Conservation (phyloP, 1,284 basidiomycete genomes). For the Malassezia sympodialis region DNA sequence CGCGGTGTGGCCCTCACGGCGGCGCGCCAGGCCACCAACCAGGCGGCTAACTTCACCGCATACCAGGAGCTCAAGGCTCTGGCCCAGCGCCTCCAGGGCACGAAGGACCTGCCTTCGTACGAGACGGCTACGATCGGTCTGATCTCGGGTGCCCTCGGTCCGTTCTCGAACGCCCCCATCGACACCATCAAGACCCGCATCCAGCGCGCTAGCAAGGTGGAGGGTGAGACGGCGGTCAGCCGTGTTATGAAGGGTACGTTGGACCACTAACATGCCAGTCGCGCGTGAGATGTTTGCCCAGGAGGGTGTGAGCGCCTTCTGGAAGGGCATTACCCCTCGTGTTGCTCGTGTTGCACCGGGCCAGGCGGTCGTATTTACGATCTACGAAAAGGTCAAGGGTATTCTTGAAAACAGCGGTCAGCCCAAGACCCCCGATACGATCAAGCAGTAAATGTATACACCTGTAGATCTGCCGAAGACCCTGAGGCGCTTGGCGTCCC, state of each 20-base stretch:
- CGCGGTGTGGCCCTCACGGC: slow-evolving; percentile 85
- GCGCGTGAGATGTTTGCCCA: slow-evolving; percentile 82
- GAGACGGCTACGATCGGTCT: slow-evolving; percentile 80
- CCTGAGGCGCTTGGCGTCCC: not conserved
- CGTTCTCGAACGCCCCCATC: slow-evolving; percentile 88
- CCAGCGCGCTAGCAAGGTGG: slow-evolving; percentile 70
- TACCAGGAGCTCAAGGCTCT: slow-evolving; percentile 91
- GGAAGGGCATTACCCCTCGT: slow-evolving; percentile 75
- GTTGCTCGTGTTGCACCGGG: slow-evolving; percentile 85
- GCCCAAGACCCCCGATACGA: not conserved
- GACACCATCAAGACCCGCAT: slow-evolving; percentile 84
- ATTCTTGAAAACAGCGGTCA: slow-evolving; percentile 27
- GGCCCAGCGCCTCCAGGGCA: slow-evolving; percentile 61
- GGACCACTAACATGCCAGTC: not conserved
- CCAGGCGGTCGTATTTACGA: slow-evolving; percentile 54
- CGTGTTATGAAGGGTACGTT: slow-evolving; percentile 56
- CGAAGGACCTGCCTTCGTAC: slow-evolving; percentile 65
- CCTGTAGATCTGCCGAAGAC: not conserved
- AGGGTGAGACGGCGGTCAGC: slow-evolving; percentile 64
- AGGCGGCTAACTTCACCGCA: slow-evolving; percentile 96
- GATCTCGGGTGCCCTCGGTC: slow-evolving; percentile 92
- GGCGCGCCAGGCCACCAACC: slow-evolving; percentile 91
- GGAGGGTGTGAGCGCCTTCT: slow-evolving; percentile 82
- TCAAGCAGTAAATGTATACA: slow-evolving; percentile 1
- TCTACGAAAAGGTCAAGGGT: slow-evolving; percentile 47